Conservation (phyloP, 1,139 yeast species). For the Arxiozyma bovina region DNA sequence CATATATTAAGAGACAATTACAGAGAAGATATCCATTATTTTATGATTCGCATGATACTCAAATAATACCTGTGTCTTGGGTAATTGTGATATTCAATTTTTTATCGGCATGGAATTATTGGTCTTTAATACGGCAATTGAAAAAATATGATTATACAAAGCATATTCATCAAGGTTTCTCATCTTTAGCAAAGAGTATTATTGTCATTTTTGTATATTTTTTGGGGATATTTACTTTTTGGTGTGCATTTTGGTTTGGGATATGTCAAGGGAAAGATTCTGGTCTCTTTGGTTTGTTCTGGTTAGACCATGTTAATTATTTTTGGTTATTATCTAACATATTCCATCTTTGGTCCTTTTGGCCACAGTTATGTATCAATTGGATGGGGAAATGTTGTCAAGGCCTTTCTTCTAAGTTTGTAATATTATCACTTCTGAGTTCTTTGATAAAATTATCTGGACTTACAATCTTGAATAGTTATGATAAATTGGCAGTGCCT, state of each 20-base stretch:
- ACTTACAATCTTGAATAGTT: not conserved
- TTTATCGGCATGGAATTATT: not conserved
- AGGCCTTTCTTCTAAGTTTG: slow-evolving; percentile 24
- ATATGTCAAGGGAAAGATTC: slow-evolving; percentile 6
- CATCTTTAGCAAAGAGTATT: slow-evolving; percentile 7
- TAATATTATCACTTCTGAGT: slow-evolving; percentile 12
- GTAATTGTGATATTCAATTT: slow-evolving; percentile 13
- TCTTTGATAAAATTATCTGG: slow-evolving; percentile 9
- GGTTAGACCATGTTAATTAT: slow-evolving; percentile 30
- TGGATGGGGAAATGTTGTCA: slow-evolving; percentile 29
- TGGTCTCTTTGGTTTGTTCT: slow-evolving; percentile 28
- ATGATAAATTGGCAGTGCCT: not conserved
- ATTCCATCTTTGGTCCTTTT: slow-evolving; percentile 17
- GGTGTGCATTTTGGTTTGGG: slow-evolving; percentile 13
- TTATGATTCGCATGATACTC: slow-evolving; percentile 10
- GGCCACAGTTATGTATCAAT: slow-evolving; percentile 30
- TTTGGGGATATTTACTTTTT: slow-evolving; percentile 17
- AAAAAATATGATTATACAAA: slow-evolving; percentile 17
- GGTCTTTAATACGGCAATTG: slow-evolving; percentile 17
- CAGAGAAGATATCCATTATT: slow-evolving; percentile 23
- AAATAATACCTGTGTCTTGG: slow-evolving; percentile 18
- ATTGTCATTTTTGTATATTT: not conserved
- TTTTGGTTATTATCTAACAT: slow-evolving; percentile 25
- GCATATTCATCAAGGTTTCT: slow-evolving; percentile 26
- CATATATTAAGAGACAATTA: slow-evolving; percentile 15